Percentiles rank a stretch among this genome's conserved stretches.
Evolutionary conservation across 1,139 yeast species (phyloP).

Genomic region (Lodderomyces metapsilosis): DNA sequence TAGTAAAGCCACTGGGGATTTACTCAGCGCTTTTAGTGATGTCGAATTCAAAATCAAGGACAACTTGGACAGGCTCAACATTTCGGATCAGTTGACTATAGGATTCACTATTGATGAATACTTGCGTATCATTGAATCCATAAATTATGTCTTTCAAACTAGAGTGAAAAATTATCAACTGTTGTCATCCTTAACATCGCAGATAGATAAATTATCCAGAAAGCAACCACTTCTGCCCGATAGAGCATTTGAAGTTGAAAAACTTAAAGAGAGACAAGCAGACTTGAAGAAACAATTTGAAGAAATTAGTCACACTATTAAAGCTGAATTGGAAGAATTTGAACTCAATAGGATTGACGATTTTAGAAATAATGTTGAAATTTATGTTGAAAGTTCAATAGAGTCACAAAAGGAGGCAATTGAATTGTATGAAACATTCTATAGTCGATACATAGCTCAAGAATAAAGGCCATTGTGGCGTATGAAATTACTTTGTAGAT

Average conservation of each 20-base stretch:
- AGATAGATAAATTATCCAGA: constrained; percentile 52
- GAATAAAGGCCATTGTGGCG: background rate
- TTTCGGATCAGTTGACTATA: constrained; percentile 83
- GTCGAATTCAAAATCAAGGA: constrained; percentile 73
- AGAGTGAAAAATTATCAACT: constrained; percentile 65
- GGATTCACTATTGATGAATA: constrained; percentile 91
- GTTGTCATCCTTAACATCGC: constrained; percentile 45
- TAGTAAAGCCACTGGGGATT: constrained; percentile 64
- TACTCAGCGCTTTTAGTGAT: constrained; percentile 59
- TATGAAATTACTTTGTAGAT: too few relatives aligned
- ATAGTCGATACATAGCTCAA: constrained; percentile 4
- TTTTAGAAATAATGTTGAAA: constrained; percentile 86
- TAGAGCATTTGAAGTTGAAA: constrained; percentile 57
- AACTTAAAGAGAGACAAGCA: constrained; percentile 57
- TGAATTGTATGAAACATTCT: constrained; percentile 92
- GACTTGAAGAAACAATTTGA: constrained; percentile 59
- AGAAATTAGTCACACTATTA: constrained; percentile 61
- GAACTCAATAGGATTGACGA: constrained; percentile 80
- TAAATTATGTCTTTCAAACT: constrained; percentile 72
- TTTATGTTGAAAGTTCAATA: constrained; percentile 84
- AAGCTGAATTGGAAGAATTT: constrained; percentile 64
- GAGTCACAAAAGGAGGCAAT: constrained; percentile 94
- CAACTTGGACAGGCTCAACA: constrained; percentile 71
- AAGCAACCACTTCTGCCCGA: constrained; percentile 51
- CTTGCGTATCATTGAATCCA: constrained; percentile 71